Evolutionary conservation across 78 protist genomes (phyloP), one percentile per base, ranked within the genome.

Genomic region (Isochrysis galbana): DNA sequence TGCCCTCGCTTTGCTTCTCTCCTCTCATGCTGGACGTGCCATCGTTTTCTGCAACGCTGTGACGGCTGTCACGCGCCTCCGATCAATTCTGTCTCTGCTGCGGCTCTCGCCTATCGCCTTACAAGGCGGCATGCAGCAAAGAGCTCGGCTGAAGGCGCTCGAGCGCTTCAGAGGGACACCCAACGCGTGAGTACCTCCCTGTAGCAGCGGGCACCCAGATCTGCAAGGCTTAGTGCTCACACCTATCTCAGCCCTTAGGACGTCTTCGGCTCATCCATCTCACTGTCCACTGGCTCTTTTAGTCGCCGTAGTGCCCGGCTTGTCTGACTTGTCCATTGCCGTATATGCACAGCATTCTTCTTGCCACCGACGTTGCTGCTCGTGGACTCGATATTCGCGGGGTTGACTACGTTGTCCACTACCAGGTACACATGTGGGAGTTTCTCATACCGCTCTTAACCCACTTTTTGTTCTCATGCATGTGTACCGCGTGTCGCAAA

Each of bases 321-420:
- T 19, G 29, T 51, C 61, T 19, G 61, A 7, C 61, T 14, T 51
- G 61, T 14, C 14, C 61, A 7, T 29, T 2, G 44, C 44, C 14
- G 41, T 14, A 5, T 25, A 0, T 32, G 34, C 48, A 5, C n/a
- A 1, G 86, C n/a, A n/a, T 94, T 23, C 92, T 98, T 44, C 48
- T 98, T 32, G 97, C 98, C 10, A 97, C 99, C 11, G 99, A 98
- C 90, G 96, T 98, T 0, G 98, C 98, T 11, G 94, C 97, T 1
- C 91, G 99, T 69, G 99, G 99, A 39, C 93, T 98, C 78, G 98
- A 98, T 91, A 95, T 98, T 78, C 14, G 39, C 11, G 97, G 97
- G 67, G 96, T 98, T 23, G 91, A 92, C 51, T 41, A 41, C 48
- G 97, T 96, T 44, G 51, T 96, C 5, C 96, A 96, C 87, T 94